Evolutionary conservation across 495 filamentous ascomycete genomes (phyloP), one percentile per base, ranked within the genome.

Genomic region (Penicillium cataractarum): DNA sequence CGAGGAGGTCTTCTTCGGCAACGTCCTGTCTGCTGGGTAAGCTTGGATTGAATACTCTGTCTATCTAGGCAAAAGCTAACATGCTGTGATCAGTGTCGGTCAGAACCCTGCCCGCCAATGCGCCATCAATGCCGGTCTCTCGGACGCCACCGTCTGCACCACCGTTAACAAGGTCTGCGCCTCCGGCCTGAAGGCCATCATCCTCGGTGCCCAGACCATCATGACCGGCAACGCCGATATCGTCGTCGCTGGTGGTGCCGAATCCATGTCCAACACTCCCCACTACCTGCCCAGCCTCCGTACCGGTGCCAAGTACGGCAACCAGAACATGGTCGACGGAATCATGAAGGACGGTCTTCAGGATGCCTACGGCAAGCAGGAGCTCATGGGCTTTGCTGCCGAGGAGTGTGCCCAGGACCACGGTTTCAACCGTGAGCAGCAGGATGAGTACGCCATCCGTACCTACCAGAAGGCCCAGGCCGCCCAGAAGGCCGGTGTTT

Each of bases 151-250:
- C 55, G 87, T 97, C 69, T 90, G 88, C 80, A 98, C 96, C 44
- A 96, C 93, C 31, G 85, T 99, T 60, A 99, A 98, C 88, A 99
- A 99, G 81, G 95, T 99, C 69, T 99, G 95, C 84, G 95, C 95
- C 59, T 97, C 92, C 50, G 86, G 87, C 44, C 71, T 97, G 70
- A 99, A 99, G 81, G 92, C 95, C 62, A 89, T 98, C 76, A 94
- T 97, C 65, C 85, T 99, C 58, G 96, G 90, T 54, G 90, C 95
- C 27, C 95, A 98, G 81, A 97, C 92, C 63, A 97, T 99, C 76
- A 92, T 97, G 70, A 96, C 92, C 32, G 93, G 95, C 63, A 95
- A 89, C 69, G 93, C 95, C 64, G 87, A 91, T 54, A 85, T 95
- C 64, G 87, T 98, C 40, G 89, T 99, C 17, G 96, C 92, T 44